Evolutionary conservation across 2,329 filamentous ascomycete species (phyloP).

Genomic region (Ophidiomyces ophidiicola): DNA sequence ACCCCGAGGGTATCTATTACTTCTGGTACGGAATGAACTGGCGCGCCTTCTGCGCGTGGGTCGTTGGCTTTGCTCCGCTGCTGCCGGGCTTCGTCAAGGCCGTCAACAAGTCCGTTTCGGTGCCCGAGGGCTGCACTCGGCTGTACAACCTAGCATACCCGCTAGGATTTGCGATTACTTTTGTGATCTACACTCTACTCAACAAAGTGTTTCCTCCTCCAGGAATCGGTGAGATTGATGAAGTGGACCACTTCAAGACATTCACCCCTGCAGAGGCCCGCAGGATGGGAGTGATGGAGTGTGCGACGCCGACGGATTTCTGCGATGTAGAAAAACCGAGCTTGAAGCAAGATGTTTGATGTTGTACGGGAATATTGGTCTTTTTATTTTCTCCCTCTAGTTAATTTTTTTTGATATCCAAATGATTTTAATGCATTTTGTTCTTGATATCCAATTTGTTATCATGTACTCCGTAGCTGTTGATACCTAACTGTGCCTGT

Average conservation of each 20-base stretch:
- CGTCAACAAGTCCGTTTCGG: constrained; percentile 17
- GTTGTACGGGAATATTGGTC: no score
- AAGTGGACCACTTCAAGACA: constrained; percentile 23
- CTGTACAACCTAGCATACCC: constrained; percentile 35
- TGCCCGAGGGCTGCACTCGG: constrained; percentile 23
- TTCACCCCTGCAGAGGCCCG: constrained; percentile 18
- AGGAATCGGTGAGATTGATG: constrained; percentile 20
- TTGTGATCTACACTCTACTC: constrained; percentile 24
- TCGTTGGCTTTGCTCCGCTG: constrained; percentile 8
- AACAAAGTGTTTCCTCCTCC: constrained; percentile 24
- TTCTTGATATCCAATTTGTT: no score
- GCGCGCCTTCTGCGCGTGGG: constrained; percentile 26
- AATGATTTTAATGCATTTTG: no score
- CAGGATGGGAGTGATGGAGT: constrained; percentile 13
- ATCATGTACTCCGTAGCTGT: no score
- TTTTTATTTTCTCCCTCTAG: no score
- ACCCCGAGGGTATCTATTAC: constrained; percentile 32
- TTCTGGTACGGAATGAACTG: constrained; percentile 36
- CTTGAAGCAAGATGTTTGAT: no score
- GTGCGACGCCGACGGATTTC: constrained; percentile 9
- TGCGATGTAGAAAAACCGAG: no score
- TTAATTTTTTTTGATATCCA: no score
- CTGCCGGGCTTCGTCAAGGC: constrained; percentile 29
- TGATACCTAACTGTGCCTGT: no score
- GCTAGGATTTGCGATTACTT: constrained; percentile 31